A percentile compares a stretch with the other conserved stretches of the same genome.
phyloP scores from a whole-genome alignment of 805 yeast genomes.

The Yarrowia phangngaensis region DNA sequence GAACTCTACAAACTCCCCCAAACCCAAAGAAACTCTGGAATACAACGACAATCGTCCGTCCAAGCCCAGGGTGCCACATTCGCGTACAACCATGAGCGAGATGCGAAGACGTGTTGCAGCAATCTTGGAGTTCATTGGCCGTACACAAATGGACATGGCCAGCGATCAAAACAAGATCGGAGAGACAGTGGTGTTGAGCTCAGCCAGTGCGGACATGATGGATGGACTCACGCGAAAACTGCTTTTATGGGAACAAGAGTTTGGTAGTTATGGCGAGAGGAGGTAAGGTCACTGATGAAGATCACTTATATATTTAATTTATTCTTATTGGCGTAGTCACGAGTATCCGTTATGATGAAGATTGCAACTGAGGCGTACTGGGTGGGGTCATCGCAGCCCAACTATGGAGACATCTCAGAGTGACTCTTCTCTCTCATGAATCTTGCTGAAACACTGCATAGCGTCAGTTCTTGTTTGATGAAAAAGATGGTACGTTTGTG shows the following conservation, averaged over 20 bases:
- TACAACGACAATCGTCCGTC: constrained; percentile 55
- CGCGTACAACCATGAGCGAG: constrained; percentile 69
- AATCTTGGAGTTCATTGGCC: constrained; percentile 82
- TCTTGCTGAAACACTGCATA: no score
- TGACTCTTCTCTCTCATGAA: no score
- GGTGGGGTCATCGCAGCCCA: no score
- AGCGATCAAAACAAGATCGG: constrained; percentile 32
- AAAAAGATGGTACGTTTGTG: no score
- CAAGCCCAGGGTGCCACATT: constrained; percentile 78
- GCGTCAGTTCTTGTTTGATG: no score
- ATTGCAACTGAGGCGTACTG: neutral
- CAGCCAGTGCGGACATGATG: constrained; percentile 43
- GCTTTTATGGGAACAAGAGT: constrained; percentile 74
- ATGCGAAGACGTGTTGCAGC: constrained; percentile 86
- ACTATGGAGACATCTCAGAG: no score
- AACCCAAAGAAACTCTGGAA: constrained; percentile 25
- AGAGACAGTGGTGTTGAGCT: constrained; percentile 29
- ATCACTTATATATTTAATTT: constrained; percentile 13
- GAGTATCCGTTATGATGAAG: constrained; percentile 13
- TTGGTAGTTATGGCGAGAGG: constrained; percentile 46
- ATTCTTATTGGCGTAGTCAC: no score
- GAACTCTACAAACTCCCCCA: constrained; percentile 14
- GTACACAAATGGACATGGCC: constrained; percentile 79
- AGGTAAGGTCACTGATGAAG: constrained; percentile 5
- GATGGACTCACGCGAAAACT: constrained; percentile 70